A percentile compares a stretch with the other conserved stretches of the same genome.
These are phyloP conservation scores for Lepiota venenata DNA, from an alignment of 768 basidiomycete genomes.

Conservation along the genomic window DNA sequence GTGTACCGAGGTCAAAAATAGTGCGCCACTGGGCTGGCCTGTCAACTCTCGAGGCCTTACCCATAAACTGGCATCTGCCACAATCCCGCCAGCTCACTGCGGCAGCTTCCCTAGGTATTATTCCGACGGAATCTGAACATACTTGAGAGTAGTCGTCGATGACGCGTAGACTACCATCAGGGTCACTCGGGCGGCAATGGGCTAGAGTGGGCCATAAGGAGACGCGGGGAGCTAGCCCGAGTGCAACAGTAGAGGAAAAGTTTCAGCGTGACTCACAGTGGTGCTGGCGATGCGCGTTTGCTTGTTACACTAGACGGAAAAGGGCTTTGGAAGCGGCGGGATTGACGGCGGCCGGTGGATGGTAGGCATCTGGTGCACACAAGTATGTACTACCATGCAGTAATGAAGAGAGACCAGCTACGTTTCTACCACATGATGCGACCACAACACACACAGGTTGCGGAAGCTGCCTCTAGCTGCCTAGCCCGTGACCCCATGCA, in stretches of 20 bases:
- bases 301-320: too few relatives aligned
- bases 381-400: too few relatives aligned
- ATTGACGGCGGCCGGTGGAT: too few relatives aligned
- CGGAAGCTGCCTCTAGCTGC: too few relatives aligned
- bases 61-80: constrained; percentile 98
- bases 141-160: constrained; percentile 99
- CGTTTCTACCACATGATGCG: too few relatives aligned
- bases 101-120: constrained; percentile 83
- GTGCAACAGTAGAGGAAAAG: constrained; percentile 97
- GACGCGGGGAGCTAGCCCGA: constrained; percentile 92
- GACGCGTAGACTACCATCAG: constrained; percentile 88
- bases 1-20: constrained; percentile 2
- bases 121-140: constrained; percentile 97
- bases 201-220: constrained; percentile 95
- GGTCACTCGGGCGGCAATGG: constrained; percentile 40
- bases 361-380: too few relatives aligned
- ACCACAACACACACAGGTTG: too few relatives aligned
- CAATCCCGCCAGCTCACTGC: constrained; percentile 99
- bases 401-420: too few relatives aligned
- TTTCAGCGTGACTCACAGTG: constrained; percentile 50
- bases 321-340: too few relatives aligned
- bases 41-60: constrained; percentile 75
- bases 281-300: too few relatives aligned
- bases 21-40: constrained; percentile 61
- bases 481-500: too few relatives aligned